Evolutionary conservation across 495 filamentous ascomycete species (phyloP).

Genomic region (Darksidea phi): DNA sequence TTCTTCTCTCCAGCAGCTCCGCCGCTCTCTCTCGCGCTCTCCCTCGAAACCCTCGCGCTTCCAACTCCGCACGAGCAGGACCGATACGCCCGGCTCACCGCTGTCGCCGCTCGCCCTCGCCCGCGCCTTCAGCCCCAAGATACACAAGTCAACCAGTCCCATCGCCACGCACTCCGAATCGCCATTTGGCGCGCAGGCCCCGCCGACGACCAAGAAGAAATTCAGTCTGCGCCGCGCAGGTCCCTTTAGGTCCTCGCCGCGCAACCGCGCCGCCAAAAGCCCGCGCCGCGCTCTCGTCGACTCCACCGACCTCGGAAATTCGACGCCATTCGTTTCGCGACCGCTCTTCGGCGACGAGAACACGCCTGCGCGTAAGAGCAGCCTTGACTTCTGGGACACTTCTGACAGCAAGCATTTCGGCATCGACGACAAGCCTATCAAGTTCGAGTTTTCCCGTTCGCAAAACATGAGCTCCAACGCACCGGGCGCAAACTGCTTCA

Average conservation of each 20-base stretch:
- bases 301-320: constrained; percentile 69
- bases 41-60: constrained; percentile 76
- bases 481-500: constrained; percentile 36
- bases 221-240: constrained; percentile 46
- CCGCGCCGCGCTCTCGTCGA: constrained; percentile 74
- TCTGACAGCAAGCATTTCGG: constrained; percentile 17
- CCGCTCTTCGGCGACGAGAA: constrained; percentile 55
- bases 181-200: constrained; percentile 5
- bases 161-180: constrained; percentile 7
- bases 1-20: constrained; percentile 69
- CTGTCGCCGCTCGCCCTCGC: constrained; percentile 42
- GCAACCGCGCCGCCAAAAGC: constrained; percentile 62
- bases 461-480: constrained; percentile 24
- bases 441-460: constrained; percentile 42
- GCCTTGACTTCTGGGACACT: constrained; percentile 12
- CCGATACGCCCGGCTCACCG: constrained; percentile 45
- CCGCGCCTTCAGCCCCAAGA: constrained; percentile 31
- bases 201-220: constrained; percentile 31
- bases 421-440: constrained; percentile 38
- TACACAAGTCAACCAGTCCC: constrained; percentile 1
- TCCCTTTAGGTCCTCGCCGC: constrained; percentile 50
- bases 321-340: constrained; percentile 48
- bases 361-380: constrained; percentile 13
- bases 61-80: constrained; percentile 57
- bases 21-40: constrained; percentile 81